A percentile compares a stretch with the other conserved stretches of the same genome.
Evolutionary conservation across 768 basidiomycete species (phyloP).

Genomic region (Coprinopsis sp.): DNA sequence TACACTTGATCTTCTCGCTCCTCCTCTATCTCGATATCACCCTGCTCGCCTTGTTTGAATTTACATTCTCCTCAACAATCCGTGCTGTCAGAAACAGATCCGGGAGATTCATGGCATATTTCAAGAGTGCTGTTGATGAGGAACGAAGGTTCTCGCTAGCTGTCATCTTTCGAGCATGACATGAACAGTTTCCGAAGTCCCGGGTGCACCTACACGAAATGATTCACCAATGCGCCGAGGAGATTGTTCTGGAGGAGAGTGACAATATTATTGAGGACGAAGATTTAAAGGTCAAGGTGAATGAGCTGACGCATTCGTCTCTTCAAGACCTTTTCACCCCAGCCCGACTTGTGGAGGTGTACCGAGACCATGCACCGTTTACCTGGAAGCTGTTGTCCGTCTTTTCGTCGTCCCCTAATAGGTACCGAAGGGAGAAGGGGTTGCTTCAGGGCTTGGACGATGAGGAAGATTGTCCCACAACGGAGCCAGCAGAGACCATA

Average conservation of each 20-base stretch:
- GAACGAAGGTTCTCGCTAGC: background rate
- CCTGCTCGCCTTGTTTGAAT: constrained; percentile 9
- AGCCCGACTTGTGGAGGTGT: background rate
- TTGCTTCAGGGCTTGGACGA: background rate
- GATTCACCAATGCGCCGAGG: background rate
- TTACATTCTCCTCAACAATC: constrained; percentile 12
- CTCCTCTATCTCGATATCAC: constrained; percentile 14
- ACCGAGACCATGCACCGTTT: background rate
- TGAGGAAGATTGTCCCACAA: background rate
- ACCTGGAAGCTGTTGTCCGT: background rate
- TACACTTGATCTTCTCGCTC: constrained; percentile 14
- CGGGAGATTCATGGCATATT: constrained; percentile 9
- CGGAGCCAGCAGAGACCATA: background rate
- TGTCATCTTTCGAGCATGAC: background rate
- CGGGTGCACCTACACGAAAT: background rate
- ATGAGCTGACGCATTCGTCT: background rate
- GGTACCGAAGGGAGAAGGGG: constrained; percentile 3
- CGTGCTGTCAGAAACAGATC: constrained; percentile 3
- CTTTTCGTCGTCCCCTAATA: background rate
- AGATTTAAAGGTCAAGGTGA: background rate
- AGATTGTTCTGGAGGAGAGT: constrained; percentile 2
- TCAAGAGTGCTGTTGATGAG: background rate
- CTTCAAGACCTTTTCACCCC: background rate
- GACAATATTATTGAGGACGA: constrained; percentile 1
- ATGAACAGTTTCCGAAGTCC: background rate